phyloP scores from a whole-genome alignment of 1,139 yeast genomes.

The Pichia norvegensis region DNA sequence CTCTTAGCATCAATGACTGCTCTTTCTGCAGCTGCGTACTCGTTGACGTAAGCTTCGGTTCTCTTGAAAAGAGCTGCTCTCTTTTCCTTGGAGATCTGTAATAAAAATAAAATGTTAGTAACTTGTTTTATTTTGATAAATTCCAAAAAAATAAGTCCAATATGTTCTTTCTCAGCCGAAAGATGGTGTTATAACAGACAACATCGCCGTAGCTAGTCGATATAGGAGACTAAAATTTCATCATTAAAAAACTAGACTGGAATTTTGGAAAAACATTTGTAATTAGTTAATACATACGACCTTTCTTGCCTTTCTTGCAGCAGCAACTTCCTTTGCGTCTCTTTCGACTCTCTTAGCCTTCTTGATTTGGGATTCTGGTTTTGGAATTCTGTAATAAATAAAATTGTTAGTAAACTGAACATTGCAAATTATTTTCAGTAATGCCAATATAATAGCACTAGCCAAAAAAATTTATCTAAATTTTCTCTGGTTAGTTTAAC shows the following conservation, averaged over 20 bases:
- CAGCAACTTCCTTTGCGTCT: constrained; percentile 80
- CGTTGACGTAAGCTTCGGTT: constrained; percentile 97
- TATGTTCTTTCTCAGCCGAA: constrained; percentile 71
- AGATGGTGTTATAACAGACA: constrained; percentile 98
- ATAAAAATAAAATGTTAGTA: constrained; percentile 10
- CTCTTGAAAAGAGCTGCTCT: constrained; percentile 93
- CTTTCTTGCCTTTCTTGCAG: constrained; percentile 79
- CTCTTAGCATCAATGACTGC: constrained; percentile 89
- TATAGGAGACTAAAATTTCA: constrained; percentile 40
- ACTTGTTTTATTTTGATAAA: neutral
- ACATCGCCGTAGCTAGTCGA: constrained; percentile 86
- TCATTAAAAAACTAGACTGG: constrained; percentile 33
- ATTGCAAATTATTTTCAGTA: neutral
- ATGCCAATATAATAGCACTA: neutral
- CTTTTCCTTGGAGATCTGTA: constrained; percentile 78
- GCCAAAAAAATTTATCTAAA: constrained; percentile 4
- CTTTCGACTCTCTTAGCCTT: constrained; percentile 88
- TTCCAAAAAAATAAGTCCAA: neutral
- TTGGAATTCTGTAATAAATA: constrained; percentile 29
- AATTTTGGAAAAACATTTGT: neutral
- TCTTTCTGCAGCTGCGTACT: constrained; percentile 93
- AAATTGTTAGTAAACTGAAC: constrained; percentile 17
- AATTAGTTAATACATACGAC: constrained; percentile 58
- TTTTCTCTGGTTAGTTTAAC: constrained; percentile 7
- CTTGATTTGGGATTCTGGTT: constrained; percentile 95